Evolutionary conservation across 805 yeast genomes (phyloP).

Genomic region (Monosporozyma aquatica): DNA sequence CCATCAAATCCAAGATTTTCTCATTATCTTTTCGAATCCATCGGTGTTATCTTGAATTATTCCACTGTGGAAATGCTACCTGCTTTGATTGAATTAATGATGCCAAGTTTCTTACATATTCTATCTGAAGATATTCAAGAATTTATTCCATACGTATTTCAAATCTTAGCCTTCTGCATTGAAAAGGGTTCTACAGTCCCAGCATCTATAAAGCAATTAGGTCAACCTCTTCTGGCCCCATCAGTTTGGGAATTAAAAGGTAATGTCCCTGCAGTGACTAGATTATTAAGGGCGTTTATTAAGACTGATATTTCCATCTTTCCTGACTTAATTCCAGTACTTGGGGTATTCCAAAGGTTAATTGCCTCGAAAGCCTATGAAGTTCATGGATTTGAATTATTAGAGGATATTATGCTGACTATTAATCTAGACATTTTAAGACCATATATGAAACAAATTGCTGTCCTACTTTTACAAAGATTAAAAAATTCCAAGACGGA

Average conservation of each 20-base stretch:
- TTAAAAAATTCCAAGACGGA: constrained; percentile 77
- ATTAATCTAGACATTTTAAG: constrained; percentile 44
- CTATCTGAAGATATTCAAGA: constrained; percentile 84
- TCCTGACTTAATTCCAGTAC: constrained; percentile 57
- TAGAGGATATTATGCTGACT: constrained; percentile 56
- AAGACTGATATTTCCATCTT: constrained; percentile 30
- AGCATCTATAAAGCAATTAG: constrained; percentile 49
- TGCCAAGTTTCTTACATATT: constrained; percentile 60
- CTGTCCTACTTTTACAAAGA: constrained; percentile 67
- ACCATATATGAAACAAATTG: constrained; percentile 59
- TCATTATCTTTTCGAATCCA: constrained; percentile 83
- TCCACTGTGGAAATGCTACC: constrained; percentile 27
- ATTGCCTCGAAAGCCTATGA: constrained; percentile 81
- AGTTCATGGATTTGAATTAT: constrained; percentile 70
- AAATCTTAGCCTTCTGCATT: constrained; percentile 70
- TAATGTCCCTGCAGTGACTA: constrained; percentile 84
- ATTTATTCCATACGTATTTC: constrained; percentile 88
- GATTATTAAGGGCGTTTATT: constrained; percentile 65
- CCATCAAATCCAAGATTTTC: constrained; percentile 94
- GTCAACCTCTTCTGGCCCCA: constrained; percentile 83
- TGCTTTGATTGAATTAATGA: constrained; percentile 35
- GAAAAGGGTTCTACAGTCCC: constrained; percentile 54
- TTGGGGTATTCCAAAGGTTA: constrained; percentile 94
- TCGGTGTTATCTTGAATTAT: constrained; percentile 64
- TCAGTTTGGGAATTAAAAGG: constrained; percentile 88